phyloP scores from a whole-genome alignment of 1,139 yeast species.

The Saccharomyces hybrid region DNA sequence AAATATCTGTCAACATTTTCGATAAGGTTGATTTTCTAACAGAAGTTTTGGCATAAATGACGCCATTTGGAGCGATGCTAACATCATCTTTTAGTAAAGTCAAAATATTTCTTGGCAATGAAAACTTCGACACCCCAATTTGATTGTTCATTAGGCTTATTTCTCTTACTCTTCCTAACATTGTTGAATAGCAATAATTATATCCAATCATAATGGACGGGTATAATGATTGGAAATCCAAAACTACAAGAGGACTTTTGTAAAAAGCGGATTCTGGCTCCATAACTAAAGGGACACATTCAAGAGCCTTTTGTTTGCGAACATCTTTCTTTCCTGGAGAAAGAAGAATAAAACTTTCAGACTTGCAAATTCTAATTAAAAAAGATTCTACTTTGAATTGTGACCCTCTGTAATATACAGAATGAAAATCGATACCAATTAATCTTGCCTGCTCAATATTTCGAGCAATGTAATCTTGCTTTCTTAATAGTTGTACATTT shows the following conservation, averaged over 20 bases:
- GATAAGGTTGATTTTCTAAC: slow-evolving; percentile 70
- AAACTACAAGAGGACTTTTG: slow-evolving; percentile 79
- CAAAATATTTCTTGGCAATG: slow-evolving; percentile 51
- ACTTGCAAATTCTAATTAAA: slow-evolving; percentile 62
- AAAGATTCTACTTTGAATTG: slow-evolving; percentile 90
- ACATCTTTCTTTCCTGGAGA: slow-evolving; percentile 83
- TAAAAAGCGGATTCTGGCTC: slow-evolving; percentile 84
- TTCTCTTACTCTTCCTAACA: slow-evolving; percentile 61
- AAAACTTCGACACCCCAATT: slow-evolving; percentile 46
- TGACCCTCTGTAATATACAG: slow-evolving; percentile 84
- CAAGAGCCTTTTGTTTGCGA: slow-evolving; percentile 76
- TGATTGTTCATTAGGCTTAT: slow-evolving; percentile 43
- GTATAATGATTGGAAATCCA: slow-evolving; percentile 89
- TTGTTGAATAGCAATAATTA: slow-evolving; percentile 85
- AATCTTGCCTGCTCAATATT: slow-evolving; percentile 81
- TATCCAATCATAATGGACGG: slow-evolving; percentile 91
- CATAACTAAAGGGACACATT: slow-evolving; percentile 83
- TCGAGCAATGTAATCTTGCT: slow-evolving; percentile 60
- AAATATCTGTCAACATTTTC: slow-evolving; percentile 74
- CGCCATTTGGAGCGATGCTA: slow-evolving; percentile 78
- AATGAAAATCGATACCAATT: slow-evolving; percentile 82
- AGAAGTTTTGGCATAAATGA: slow-evolving; percentile 59
- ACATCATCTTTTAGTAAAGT: slow-evolving; percentile 48
- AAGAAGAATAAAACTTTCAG: slow-evolving; percentile 61
- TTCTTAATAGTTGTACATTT: slow-evolving; percentile 46